Percentiles rank a stretch among this genome's conserved stretches.
These are phyloP conservation scores for Phytophthora pluvialis DNA, from an alignment of 352 stramenopile genomes.

Conservation along the genomic window DNA sequence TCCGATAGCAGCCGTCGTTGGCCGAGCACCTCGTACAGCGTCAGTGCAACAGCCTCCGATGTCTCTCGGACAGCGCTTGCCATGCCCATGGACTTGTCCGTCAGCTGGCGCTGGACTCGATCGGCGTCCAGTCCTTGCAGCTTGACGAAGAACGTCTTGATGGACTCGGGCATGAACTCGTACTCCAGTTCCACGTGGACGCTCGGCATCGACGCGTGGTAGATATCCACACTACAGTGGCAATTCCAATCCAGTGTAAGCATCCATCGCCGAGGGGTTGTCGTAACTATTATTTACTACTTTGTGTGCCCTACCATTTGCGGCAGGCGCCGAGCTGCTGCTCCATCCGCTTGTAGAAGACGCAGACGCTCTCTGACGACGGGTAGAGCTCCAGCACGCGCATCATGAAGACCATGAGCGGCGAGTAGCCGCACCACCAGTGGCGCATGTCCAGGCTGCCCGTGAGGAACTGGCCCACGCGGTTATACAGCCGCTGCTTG, in stretches of 20 bases:
- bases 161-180: slow-evolving; percentile 76
- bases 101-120: slow-evolving; percentile 65
- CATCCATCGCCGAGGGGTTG: background rate
- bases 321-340: slow-evolving; percentile 62
- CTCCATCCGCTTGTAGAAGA: slow-evolving; percentile 80
- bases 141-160: slow-evolving; percentile 81
- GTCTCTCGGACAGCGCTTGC: slow-evolving; percentile 28
- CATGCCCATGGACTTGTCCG: slow-evolving; percentile 31
- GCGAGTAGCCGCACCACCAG: slow-evolving; percentile 83
- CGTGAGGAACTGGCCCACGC: slow-evolving; percentile 84
- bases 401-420: slow-evolving; percentile 91
- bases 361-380: slow-evolving; percentile 66
- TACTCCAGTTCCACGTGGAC: slow-evolving; percentile 79
- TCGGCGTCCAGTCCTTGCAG: slow-evolving; percentile 74
- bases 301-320: slow-evolving; percentile 59
- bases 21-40: slow-evolving; percentile 83
- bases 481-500: slow-evolving; percentile 80
- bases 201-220: slow-evolving; percentile 76
- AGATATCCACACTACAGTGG: slow-evolving; percentile 74
- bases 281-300: too few relatives aligned
- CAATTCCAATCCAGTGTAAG: slow-evolving; percentile 9
- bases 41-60: slow-evolving; percentile 44
- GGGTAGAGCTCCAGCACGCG: slow-evolving; percentile 84
- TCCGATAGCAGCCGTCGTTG: slow-evolving; percentile 81
- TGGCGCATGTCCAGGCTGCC: slow-evolving; percentile 60